Base-by-base conservation (phyloP, 148 eudicot genomes). In the Silene conica region DNA sequence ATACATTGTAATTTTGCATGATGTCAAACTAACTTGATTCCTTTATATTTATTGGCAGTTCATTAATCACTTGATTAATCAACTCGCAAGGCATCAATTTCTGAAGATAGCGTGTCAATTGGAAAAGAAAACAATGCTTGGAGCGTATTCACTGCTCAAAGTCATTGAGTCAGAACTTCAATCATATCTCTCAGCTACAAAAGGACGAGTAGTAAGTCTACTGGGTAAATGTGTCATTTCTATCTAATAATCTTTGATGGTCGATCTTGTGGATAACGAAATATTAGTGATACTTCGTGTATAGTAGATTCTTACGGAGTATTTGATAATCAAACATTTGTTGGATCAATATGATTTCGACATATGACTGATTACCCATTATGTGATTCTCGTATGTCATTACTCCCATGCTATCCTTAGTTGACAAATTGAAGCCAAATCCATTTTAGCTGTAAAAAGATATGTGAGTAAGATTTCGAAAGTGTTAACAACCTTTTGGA, bases 41-140 rank as follows among this genome's bases (percentile, higher is more conserved):
- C 4, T 65, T 65, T 31, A 28, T 55, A 71, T 41, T n/a, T 68
- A 28, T 72, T 71, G 73, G 77, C 92, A 95, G 99, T 90, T 86
- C 88, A 96, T 92, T 73, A 87, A 88, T 85, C 96, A 96, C 85
- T 84, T 96, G 75, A 85, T 89, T 57, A 89, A 87, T 83, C 99
- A 96, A 85, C 96, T 96, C 9, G 93, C 94, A 31, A 82, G 93
- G 78, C 99, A 96, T 83, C 94, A 96, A 57, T 87, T 96, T 82
- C 74, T 96, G 20, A 92, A 88, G 82, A 78, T 90, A 87, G 99
- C 99, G 71, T 96, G 97, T 76, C 97, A 90, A 75, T 65, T 87
- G 87, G 99, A 96, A 85, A 96, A 92, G 88, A 96, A 92, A 90
- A 90, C 96, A 58, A 96, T 92, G 96, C 94, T 92, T 83, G 97